Evolutionary conservation across 352 stramenopile species (phyloP).

Genomic region (Globisporangium uncinulatum): DNA sequence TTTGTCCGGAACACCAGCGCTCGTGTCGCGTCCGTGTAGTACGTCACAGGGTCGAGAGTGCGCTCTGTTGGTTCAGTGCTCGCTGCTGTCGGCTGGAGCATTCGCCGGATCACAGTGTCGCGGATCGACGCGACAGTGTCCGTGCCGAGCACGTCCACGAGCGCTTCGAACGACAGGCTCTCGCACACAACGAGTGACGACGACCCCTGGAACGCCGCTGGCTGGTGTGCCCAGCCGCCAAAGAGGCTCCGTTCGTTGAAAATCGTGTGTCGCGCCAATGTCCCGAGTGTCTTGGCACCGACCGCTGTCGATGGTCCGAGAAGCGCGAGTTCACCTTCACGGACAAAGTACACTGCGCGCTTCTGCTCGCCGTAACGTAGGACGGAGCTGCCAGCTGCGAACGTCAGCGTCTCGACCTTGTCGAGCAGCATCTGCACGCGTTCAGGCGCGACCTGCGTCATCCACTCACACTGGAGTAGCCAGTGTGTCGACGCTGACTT

Average conservation of each 20-base stretch:
- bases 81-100: not conserved
- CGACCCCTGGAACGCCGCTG: slow-evolving; percentile 35
- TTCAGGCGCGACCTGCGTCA: slow-evolving; percentile 8
- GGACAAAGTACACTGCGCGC: slow-evolving; percentile 35
- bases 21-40: slow-evolving; percentile 29
- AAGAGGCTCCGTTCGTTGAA: slow-evolving; percentile 67
- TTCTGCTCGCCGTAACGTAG: slow-evolving; percentile 44
- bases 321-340: slow-evolving; percentile 36
- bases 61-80: no score
- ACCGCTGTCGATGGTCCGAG: slow-evolving; percentile 35
- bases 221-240: slow-evolving; percentile 28
- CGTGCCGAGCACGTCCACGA: slow-evolving; percentile 32
- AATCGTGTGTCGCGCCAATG: slow-evolving; percentile 13
- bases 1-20: slow-evolving; percentile 52
- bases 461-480: slow-evolving; percentile 14
- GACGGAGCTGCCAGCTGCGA: slow-evolving; percentile 18
- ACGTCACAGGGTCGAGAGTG: not conserved
- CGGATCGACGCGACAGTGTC: slow-evolving; percentile 26
- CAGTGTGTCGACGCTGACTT: slow-evolving; percentile 6
- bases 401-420: slow-evolving; percentile 13
- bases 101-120: slow-evolving; percentile 31
- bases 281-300: slow-evolving; percentile 27
- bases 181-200: slow-evolving; percentile 26
- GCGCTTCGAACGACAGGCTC: slow-evolving; percentile 25
- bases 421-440: slow-evolving; percentile 8